phyloP scores from a whole-genome alignment of 768 basidiomycete species.

The Botryobasidium botryosum region DNA sequence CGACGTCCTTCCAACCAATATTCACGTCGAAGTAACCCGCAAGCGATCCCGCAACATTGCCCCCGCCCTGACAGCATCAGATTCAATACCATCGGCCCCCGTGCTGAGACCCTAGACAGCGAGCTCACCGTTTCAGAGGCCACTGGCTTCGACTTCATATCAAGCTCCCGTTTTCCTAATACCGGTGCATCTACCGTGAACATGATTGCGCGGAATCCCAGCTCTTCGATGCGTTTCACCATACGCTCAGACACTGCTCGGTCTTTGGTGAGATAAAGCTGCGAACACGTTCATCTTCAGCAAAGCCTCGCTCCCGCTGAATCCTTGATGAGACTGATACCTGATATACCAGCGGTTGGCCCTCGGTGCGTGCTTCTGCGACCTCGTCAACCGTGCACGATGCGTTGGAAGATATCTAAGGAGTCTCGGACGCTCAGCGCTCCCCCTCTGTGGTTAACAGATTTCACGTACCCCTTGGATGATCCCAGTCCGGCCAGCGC shows the following conservation, averaged over 20 bases:
- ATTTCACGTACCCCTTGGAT: conserved; percentile 28
- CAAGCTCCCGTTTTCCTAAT: conserved; percentile 61
- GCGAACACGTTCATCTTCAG: not conserved
- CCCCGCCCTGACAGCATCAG: conserved; percentile 11
- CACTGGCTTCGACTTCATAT: conserved; percentile 17
- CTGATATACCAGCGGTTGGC: conserved; percentile 12
- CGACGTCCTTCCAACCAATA: conserved; percentile 19
- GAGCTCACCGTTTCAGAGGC: not conserved
- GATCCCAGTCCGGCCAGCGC: conserved; percentile 28
- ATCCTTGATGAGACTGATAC: not conserved
- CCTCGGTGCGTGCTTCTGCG: conserved; percentile 6
- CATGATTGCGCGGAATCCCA: conserved; percentile 79
- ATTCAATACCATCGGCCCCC: not conserved
- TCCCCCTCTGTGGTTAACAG: not conserved
- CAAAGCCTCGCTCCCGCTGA: not conserved
- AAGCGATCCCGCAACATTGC: conserved; percentile 20
- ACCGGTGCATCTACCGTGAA: conserved; percentile 85
- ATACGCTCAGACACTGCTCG: conserved; percentile 48
- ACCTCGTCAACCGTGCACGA: conserved; percentile 11
- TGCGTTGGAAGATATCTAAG: conserved; percentile 10
- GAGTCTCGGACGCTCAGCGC: not conserved
- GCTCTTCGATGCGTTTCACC: conserved; percentile 46
- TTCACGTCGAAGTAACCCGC: conserved; percentile 22
- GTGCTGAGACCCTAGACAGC: not conserved
- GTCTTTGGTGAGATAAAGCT: conserved; percentile 66